Conservation (phyloP, 495 filamentous ascomycete genomes). For the Neurospora sp. region DNA sequence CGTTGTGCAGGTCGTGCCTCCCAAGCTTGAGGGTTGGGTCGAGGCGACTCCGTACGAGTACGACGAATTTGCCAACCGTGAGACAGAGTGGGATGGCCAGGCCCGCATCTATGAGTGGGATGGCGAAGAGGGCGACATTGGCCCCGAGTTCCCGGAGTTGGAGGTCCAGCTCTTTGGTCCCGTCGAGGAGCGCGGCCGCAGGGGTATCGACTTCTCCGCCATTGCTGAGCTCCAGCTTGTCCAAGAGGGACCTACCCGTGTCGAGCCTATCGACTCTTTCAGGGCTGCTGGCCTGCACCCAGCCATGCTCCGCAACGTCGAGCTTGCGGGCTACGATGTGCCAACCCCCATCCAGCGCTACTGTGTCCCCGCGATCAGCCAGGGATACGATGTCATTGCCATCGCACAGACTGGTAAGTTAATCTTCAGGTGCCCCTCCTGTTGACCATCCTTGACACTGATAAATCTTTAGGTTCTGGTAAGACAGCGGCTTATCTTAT, state of each 20-base stretch:
- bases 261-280: constrained; percentile 52
- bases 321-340: constrained; percentile 47
- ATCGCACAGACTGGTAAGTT: constrained; percentile 83
- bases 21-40: constrained; percentile 39
- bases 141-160: constrained; percentile 54
- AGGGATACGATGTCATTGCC: constrained; percentile 69
- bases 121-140: constrained; percentile 78
- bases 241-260: constrained; percentile 46
- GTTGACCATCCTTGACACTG: neutral
- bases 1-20: constrained; percentile 1
- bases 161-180: constrained; percentile 64
- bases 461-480: constrained; percentile 59
- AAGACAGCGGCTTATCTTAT: constrained; percentile 93
- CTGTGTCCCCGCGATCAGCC: constrained; percentile 62
- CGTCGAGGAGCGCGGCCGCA: constrained; percentile 23
- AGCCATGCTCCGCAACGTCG: constrained; percentile 65
- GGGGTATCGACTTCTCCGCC: constrained; percentile 42
- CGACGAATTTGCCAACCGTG: constrained; percentile 26
- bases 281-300: constrained; percentile 78
- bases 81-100: constrained; percentile 29
- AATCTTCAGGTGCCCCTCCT: neutral
- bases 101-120: constrained; percentile 72
- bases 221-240: constrained; percentile 46
- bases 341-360: constrained; percentile 87
- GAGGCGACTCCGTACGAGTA: constrained; percentile 46